phyloP scores from a whole-genome alignment of 2,329 filamentous ascomycete genomes.

The Ploettnerulaceae sp. region DNA sequence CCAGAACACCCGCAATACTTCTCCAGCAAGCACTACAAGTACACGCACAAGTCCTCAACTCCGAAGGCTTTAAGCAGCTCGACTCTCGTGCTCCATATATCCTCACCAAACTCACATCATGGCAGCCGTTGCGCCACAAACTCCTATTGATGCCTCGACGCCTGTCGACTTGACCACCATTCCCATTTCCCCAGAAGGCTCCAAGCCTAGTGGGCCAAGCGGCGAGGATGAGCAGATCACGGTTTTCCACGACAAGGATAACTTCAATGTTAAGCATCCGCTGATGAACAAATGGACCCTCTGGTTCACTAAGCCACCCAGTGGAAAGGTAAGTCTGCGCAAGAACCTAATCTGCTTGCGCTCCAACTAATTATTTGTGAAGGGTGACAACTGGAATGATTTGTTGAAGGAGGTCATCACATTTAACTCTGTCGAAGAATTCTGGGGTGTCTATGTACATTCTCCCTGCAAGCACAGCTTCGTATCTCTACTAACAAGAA shows the following conservation, averaged over 20 bases:
- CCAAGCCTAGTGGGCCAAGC: slow-evolving; percentile 44
- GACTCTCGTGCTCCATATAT: background rate
- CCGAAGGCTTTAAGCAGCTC: too few relatives aligned
- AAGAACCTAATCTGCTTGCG: background rate
- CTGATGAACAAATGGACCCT: slow-evolving; percentile 97
- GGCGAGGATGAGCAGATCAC: slow-evolving; percentile 66
- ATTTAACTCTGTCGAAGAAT: slow-evolving; percentile 97
- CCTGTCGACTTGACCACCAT: slow-evolving; percentile 66
- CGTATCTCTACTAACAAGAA: slow-evolving; percentile 11
- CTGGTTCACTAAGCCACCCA: slow-evolving; percentile 98
- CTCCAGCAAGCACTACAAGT: too few relatives aligned
- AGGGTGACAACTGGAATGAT: slow-evolving; percentile 99
- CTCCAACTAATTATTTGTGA: slow-evolving; percentile 23
- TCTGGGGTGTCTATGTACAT: slow-evolving; percentile 98
- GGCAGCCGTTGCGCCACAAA: slow-evolving; percentile 26
- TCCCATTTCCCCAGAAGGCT: slow-evolving; percentile 60
- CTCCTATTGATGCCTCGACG: slow-evolving; percentile 31
- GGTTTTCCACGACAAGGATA: slow-evolving; percentile 96
- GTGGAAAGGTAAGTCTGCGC: slow-evolving; percentile 67
- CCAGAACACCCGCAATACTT: too few relatives aligned
- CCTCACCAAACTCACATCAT: slow-evolving; percentile 17
- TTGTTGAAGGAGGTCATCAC: slow-evolving; percentile 97
- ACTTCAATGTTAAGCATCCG: slow-evolving; percentile 99
- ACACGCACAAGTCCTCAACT: too few relatives aligned
- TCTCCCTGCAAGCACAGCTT: background rate